A percentile compares a stretch with the other conserved stretches of the same genome.
Evolutionary conservation across 2,329 filamentous ascomycete genomes (phyloP).

Genomic region (Zalaria sp.): DNA sequence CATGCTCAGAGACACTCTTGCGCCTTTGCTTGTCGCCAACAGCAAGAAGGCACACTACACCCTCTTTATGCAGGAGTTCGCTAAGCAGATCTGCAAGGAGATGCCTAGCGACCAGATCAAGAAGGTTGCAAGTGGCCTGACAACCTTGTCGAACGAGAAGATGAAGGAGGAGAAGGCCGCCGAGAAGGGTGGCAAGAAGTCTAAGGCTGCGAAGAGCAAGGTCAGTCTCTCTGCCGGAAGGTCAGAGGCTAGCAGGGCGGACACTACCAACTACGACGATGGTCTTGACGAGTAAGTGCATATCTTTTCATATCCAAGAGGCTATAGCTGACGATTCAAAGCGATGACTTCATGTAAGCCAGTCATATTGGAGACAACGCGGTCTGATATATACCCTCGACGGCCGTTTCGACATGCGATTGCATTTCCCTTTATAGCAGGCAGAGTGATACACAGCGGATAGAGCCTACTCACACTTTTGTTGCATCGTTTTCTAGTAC

Average conservation of each 20-base stretch:
- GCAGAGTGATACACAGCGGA: too few species aligned
- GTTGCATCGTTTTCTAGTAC: too few species aligned
- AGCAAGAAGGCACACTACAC: slow-evolving; percentile 81
- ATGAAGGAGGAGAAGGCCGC: slow-evolving; percentile 95
- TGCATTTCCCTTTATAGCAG: too few species aligned
- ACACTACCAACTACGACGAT: slow-evolving; percentile 68
- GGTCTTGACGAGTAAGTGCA: slow-evolving; percentile 62
- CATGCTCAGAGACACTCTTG: slow-evolving; percentile 61
- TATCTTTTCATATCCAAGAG: slow-evolving; percentile 13
- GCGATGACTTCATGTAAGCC: slow-evolving; percentile 60
- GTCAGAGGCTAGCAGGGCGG: slow-evolving; percentile 41
- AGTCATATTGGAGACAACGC: too few species aligned
- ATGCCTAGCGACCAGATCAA: slow-evolving; percentile 89
- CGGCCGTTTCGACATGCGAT: too few species aligned
- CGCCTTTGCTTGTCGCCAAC: slow-evolving; percentile 61
- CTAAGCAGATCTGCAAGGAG: slow-evolving; percentile 75
- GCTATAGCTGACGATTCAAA: slow-evolving; percentile 18
- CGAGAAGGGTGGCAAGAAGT: slow-evolving; percentile 93
- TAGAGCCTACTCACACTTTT: too few species aligned
- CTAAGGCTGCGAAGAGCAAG: slow-evolving; percentile 93
- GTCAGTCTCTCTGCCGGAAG: slow-evolving; percentile 58
- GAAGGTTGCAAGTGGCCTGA: slow-evolving; percentile 78
- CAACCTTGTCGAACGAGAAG: slow-evolving; percentile 91
- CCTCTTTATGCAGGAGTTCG: slow-evolving; percentile 81
- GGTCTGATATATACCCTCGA: too few species aligned